Base-by-base conservation (phyloP, 768 basidiomycete genomes). In the Phylloporus rhodoxanthus region DNA sequence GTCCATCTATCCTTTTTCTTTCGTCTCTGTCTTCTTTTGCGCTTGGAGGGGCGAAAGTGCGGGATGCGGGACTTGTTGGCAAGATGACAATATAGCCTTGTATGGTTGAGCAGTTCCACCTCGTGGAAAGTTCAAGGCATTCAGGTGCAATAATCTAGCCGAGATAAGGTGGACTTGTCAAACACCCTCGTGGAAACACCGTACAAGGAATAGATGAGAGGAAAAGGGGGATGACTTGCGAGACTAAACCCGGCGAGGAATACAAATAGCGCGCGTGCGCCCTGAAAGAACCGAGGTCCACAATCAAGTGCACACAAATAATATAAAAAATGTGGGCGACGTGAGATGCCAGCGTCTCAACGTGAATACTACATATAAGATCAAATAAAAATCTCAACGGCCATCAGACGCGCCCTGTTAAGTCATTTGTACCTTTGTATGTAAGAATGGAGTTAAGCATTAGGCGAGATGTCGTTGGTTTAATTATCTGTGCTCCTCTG, bases 61-160 rank as follows among this genome's bases (percentile, higher is more conserved):
- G 37, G 37, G 37, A 38, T 36, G 37, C 37, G 39, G 39, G 39
- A 25, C 15, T 25, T 23, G 41, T 42, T 28, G 15, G 23, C 39
- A 40, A 40, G 46, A 40, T 17, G 19, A n/a, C 48, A 61, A 59
- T 66, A 40, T 63, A 57, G 17, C 64, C 59, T 36, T 54, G 54
- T 65, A 39, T 52, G 54, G 64, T 45, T 25, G n/a, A 48, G n/a
- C 26, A 30, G 30, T 14, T n/a, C 37, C 13, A 53, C 65, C 63
- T 61, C 64, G 53, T 68, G 65, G 64, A 59, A 59, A 50, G 47
- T 57, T 56, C 59, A 47, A 66, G 65, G 63, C 56, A 5, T 17
- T 2, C 19, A 19, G 32, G 45, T 19, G 3, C 5, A n/a, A 20
- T 25, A 57, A 65, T 67, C 64, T 65, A 62, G 28, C 49, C 64